Percentiles rank a stretch among this genome's conserved stretches.
Conservation (phyloP, 345 rosid genomes). For the Lepidium didymum region DNA sequence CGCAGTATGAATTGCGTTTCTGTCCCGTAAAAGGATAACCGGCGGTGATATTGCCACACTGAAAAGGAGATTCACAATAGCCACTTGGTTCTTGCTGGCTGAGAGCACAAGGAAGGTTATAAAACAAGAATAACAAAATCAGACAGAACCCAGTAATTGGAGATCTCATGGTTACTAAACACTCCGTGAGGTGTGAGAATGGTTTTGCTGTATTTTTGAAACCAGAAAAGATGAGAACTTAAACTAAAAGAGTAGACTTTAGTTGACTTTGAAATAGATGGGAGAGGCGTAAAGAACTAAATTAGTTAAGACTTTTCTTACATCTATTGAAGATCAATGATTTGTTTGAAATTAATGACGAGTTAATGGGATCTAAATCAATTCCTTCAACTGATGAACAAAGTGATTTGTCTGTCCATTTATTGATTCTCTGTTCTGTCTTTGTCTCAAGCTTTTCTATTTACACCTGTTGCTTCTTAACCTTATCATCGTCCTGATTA, state of each 20-base stretch:
- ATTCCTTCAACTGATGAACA: not conserved
- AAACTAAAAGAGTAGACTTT: not conserved
- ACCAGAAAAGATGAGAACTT: not conserved
- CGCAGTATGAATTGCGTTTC: not conserved
- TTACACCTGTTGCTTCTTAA: not conserved
- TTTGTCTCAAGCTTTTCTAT: not conserved
- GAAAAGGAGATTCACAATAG: not conserved
- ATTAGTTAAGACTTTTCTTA: not conserved
- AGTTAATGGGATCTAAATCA: not conserved
- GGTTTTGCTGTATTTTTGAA: not conserved
- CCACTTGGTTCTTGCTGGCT: not conserved
- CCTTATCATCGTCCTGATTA: not conserved
- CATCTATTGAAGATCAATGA: not conserved
- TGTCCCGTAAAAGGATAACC: conserved; percentile 43
- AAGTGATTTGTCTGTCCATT: not conserved
- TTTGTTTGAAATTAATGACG: not conserved
- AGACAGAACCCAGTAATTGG: not conserved
- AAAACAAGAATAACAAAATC: not conserved
- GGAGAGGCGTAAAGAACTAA: not conserved
- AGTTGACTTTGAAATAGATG: not conserved
- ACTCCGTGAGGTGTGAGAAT: not conserved
- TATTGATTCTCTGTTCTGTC: not conserved
- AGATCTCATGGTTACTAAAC: not conserved
- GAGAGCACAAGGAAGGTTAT: conserved; percentile 1
- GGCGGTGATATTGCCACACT: conserved; percentile 22